Base-by-base conservation (phyloP, 345 rosid genomes). In the Acer campestre region DNA sequence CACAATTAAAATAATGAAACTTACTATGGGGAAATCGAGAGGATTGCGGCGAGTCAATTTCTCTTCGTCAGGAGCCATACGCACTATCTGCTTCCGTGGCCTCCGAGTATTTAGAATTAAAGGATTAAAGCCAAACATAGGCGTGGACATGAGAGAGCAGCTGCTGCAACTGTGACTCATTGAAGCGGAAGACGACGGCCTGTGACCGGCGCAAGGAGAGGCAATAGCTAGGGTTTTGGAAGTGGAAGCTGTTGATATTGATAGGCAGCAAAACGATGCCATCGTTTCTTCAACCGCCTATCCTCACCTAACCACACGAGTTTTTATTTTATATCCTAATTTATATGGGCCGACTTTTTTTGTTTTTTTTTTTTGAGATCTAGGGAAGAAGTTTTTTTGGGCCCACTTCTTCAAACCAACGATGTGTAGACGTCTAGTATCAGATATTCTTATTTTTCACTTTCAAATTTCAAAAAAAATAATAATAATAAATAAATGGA, bases 31-130 rank as follows among this genome's bases (percentile, higher is more conserved):
- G 71, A 90, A 90, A 83, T 91, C 93, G 42, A 91, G 90, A 77
- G 91, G 92, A 59, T 84, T 88, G 1, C 91, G 88, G 76, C 94
- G 91, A 69, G 93, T 90, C 73, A 88, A 75, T 82, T 86, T 89
- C 82, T 90, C 94, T 74, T 87, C 96, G 20, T 91, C 93, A 2
- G 96, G 94, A 0, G 98, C 98, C 96, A 90, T 87, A 81, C 91
- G 75, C 31, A 87, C 89, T 51, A 87, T 88, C 23, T 75, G 85
- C 80, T 70, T 77, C 81, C 76, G 67, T 58, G 1, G 17, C 14
- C 61, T 73, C 67, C 35, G 23, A 18, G 59, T 61, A 18, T 25
- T 53, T 40, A 16, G 23, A 48, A 29, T 59, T 51, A 71, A 62
- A 70, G 70, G 29, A 46, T 74, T 78, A 59, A 51, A 77, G 3